Conservation (phyloP, 1,139 yeast species). For the Zygosaccharomyces sapae region DNA sequence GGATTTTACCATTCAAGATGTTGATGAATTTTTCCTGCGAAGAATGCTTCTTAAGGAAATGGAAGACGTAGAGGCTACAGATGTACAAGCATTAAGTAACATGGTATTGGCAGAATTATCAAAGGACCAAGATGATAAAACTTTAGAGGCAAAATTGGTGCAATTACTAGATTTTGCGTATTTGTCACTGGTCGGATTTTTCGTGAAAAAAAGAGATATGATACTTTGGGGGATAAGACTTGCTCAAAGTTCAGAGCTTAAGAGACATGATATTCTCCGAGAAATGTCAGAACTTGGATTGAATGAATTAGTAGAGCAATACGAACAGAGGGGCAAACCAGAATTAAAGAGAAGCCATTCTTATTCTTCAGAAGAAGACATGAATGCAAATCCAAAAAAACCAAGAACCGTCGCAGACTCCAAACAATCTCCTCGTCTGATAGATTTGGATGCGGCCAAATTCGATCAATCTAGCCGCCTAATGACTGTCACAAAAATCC, state of each 20-base stretch:
- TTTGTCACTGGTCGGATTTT: slow-evolving; percentile 45
- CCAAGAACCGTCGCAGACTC: slow-evolving; percentile 4
- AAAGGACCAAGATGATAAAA: slow-evolving; percentile 39
- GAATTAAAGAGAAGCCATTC: slow-evolving; percentile 28
- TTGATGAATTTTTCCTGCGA: slow-evolving; percentile 54
- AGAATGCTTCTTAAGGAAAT: slow-evolving; percentile 34
- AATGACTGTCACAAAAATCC: slow-evolving; percentile 58
- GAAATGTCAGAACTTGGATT: slow-evolving; percentile 38
- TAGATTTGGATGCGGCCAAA: slow-evolving; percentile 59
- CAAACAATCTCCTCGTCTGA: slow-evolving; percentile 46
- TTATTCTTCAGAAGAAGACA: slow-evolving; percentile 17
- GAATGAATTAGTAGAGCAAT: slow-evolving; percentile 36
- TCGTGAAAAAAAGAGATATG: slow-evolving; percentile 51
- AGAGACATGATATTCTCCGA: slow-evolving; percentile 35
- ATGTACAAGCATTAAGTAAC: slow-evolving; percentile 19
- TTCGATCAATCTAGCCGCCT: slow-evolving; percentile 73
- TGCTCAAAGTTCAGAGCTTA: slow-evolving; percentile 40
- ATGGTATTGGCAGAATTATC: slow-evolving; percentile 37
- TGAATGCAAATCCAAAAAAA: slow-evolving; percentile 6
- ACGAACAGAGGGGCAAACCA: slow-evolving; percentile 19
- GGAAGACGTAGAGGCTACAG: slow-evolving; percentile 7
- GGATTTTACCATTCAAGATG: slow-evolving; percentile 33
- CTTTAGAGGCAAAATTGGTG: slow-evolving; percentile 50
- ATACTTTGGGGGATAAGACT: slow-evolving; percentile 54
- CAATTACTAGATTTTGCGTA: slow-evolving; percentile 51